Evolutionary conservation across 2,329 filamentous ascomycete species (phyloP).

Genomic region (Trichoderma polysporum): DNA sequence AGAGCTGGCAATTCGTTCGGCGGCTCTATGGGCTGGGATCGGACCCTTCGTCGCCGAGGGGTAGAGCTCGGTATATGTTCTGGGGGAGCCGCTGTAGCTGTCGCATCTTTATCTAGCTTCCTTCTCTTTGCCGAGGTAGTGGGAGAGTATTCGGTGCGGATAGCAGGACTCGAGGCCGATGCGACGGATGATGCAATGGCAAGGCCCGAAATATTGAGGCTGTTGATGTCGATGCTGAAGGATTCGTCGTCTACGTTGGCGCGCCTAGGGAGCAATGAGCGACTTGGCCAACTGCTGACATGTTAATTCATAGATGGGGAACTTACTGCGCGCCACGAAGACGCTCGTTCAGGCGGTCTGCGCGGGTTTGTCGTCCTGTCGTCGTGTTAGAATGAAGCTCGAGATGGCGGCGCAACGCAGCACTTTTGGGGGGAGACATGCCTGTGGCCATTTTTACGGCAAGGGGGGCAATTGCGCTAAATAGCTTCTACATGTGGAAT

Average conservation of each 20-base stretch:
- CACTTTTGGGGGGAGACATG: conserved; percentile 23
- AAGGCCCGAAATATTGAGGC: conserved; percentile 33
- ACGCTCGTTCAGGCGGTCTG: conserved; percentile 63
- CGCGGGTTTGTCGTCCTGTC: conserved; percentile 49
- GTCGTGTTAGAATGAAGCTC: neutral
- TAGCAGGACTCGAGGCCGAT: conserved; percentile 30
- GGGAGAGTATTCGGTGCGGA: conserved; percentile 33
- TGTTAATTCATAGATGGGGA: neutral
- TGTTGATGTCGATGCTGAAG: conserved; percentile 54
- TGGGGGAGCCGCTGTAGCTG: neutral
- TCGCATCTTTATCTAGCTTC: conserved; percentile 33
- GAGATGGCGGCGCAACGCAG: neutral
- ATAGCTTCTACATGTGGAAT: conserved; percentile 19
- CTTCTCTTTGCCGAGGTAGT: conserved; percentile 51
- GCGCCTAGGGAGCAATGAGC: conserved; percentile 38
- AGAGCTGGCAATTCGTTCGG: conserved; percentile 32
- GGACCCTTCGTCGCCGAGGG: conserved; percentile 24
- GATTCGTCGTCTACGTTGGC: conserved; percentile 59
- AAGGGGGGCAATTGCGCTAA: neutral
- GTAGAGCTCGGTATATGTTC: conserved; percentile 19
- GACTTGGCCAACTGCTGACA: neutral
- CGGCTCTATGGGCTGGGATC: conserved; percentile 26
- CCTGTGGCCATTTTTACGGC: conserved; percentile 38
- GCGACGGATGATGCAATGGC: conserved; percentile 28
- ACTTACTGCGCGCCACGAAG: conserved; percentile 64